phyloP scores from a whole-genome alignment of 495 filamentous ascomycete species.

The Usnea hakonensis region DNA sequence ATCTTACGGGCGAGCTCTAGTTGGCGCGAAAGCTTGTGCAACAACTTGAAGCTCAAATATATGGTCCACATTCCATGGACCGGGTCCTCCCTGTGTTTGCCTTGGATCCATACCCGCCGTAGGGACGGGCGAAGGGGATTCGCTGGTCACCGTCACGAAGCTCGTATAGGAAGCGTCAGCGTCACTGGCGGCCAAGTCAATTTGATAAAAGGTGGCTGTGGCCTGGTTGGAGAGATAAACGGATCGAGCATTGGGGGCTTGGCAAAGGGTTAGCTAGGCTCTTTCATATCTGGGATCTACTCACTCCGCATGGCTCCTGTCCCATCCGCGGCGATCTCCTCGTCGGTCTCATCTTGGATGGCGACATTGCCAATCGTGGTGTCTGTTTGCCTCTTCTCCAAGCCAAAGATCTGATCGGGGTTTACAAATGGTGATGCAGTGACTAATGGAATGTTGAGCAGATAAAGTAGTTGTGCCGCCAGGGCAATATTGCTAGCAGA shows the following conservation, averaged over 20 bases:
- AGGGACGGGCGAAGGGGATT: not conserved
- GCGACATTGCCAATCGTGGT: not conserved
- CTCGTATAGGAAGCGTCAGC: not conserved
- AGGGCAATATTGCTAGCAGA: too few relatives aligned
- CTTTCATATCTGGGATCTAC: not conserved
- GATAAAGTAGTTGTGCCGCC: too few relatives aligned
- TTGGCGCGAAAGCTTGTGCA: constrained; percentile 1
- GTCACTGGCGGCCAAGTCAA: not conserved
- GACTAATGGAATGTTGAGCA: too few relatives aligned
- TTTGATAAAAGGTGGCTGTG: constrained; percentile 7
- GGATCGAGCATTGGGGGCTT: not conserved
- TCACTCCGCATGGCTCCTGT: constrained; percentile 1
- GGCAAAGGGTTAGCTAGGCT: too few relatives aligned
- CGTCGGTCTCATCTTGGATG: constrained; percentile 6
- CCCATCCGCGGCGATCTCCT: constrained; percentile 7
- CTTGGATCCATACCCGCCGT: not conserved
- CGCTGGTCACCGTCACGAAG: not conserved
- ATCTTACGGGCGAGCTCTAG: not conserved
- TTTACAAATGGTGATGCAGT: too few relatives aligned
- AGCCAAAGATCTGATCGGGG: not conserved
- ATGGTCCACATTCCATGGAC: constrained; percentile 9
- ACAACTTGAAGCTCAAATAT: constrained; percentile 9
- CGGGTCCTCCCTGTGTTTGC: not conserved
- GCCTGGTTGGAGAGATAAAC: not conserved
- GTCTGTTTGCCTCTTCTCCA: not conserved